Conservation (phyloP, 352 stramenopile genomes). For the Globisporangium radiosum region DNA sequence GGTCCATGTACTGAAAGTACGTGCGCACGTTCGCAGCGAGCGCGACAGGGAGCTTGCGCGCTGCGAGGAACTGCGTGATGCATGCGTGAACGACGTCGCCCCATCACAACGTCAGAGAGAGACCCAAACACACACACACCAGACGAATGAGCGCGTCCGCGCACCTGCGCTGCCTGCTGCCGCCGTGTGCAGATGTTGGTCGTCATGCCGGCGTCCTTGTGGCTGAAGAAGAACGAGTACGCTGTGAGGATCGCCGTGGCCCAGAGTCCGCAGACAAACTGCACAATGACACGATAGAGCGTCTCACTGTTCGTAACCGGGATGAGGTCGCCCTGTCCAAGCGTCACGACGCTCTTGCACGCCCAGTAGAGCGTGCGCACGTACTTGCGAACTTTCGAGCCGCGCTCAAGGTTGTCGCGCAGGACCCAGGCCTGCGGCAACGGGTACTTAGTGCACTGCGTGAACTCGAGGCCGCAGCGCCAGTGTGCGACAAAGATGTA, state of each 20-base stretch:
- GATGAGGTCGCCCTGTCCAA: constrained; percentile 63
- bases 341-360: constrained; percentile 62
- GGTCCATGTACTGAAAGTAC: constrained; percentile 76
- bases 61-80: constrained; percentile 28
- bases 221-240: constrained; percentile 68
- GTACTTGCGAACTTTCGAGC: constrained; percentile 39
- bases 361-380: constrained; percentile 60
- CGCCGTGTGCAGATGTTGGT: constrained; percentile 61
- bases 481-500: constrained; percentile 61
- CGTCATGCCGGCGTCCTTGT: constrained; percentile 50
- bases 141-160: neutral
- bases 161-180: constrained; percentile 42
- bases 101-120: neutral
- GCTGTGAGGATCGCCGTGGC: constrained; percentile 61
- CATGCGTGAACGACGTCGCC: neutral
- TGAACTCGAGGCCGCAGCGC: constrained; percentile 32
- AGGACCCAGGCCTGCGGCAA: constrained; percentile 49
- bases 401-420: constrained; percentile 46
- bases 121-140: neutral
- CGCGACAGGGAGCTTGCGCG: constrained; percentile 25
- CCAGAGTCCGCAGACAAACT: constrained; percentile 59
- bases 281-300: constrained; percentile 47
- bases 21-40: constrained; percentile 28
- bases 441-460: constrained; percentile 20
- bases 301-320: constrained; percentile 51